Percentiles rank a stretch among this genome's conserved stretches.
Evolutionary conservation across 331 rosid genomes (phyloP).

Genomic region (Malus hybrid): DNA sequence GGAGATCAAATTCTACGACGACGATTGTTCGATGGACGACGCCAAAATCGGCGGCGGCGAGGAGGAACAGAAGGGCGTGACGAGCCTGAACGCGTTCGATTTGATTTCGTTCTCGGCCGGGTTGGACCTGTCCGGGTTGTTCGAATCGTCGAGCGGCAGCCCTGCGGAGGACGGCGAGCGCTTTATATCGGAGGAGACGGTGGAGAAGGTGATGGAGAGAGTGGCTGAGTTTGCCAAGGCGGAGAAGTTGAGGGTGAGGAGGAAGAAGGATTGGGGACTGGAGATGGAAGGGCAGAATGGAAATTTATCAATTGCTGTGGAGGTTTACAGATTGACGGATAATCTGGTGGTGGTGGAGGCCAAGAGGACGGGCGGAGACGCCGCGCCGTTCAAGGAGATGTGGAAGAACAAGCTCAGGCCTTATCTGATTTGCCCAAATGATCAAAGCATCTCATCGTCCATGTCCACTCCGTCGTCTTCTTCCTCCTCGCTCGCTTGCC

Average conservation of each 20-base stretch:
- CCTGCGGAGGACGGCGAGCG: conserved; percentile 25
- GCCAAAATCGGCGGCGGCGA: conserved; percentile 9
- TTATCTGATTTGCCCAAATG: conserved; percentile 4
- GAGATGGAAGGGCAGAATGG: conserved; percentile 48
- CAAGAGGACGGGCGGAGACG: conserved; percentile 25
- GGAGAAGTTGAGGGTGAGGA: conserved; percentile 37
- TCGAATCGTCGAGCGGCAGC: conserved; percentile 8
- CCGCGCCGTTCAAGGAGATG: not conserved
- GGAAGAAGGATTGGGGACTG: conserved; percentile 38
- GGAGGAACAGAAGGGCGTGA: not conserved
- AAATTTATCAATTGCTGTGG: conserved; percentile 27
- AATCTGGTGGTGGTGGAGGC: conserved; percentile 48
- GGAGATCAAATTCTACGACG: conserved; percentile 30
- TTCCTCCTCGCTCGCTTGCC: not conserved
- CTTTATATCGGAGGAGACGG: conserved; percentile 23
- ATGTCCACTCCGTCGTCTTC: not conserved
- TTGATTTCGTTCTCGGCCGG: conserved; percentile 56
- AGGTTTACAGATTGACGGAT: conserved; percentile 44
- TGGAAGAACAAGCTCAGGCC: conserved; percentile 54
- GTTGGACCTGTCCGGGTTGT: conserved; percentile 50
- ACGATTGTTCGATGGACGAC: not conserved
- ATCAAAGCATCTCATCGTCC: not conserved
- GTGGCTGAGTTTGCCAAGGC: conserved; percentile 27
- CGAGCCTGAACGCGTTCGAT: conserved; percentile 59
- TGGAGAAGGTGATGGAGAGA: conserved; percentile 33